These are phyloP conservation scores for Fusarium sp. DNA, from an alignment of 2,329 filamentous ascomycete species.

Conservation along the genomic window DNA sequence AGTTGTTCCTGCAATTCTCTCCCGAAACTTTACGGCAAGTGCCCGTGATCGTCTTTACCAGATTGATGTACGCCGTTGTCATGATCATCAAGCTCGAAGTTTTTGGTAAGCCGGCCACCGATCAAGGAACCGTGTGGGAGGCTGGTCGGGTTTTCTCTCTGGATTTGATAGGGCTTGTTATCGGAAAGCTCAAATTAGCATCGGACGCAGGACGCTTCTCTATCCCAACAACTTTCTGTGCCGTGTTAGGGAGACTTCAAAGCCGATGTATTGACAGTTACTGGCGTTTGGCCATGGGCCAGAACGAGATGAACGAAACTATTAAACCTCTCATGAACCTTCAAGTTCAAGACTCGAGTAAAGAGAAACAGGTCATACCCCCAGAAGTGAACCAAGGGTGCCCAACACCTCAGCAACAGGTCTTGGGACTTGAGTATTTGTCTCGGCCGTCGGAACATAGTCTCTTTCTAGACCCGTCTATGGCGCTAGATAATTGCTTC, in stretches of 20 bases:
- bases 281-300: not conserved
- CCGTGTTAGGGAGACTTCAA: not conserved
- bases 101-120: fast-evolving
- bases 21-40: not conserved
- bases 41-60: not conserved
- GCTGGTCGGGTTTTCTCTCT: not conserved
- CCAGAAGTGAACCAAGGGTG: fast-evolving
- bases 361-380: no score
- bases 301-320: not conserved
- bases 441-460: no score
- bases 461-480: not conserved
- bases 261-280: not conserved
- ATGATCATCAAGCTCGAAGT: not conserved
- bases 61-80: not conserved
- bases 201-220: not conserved
- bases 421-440: not conserved
- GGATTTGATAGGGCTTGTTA: not conserved
- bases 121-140: fast-evolving
- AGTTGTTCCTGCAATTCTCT: fast-evolving
- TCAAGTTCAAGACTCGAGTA: no score
- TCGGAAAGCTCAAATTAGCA: not conserved
- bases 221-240: not conserved
- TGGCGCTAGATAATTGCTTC: not conserved
- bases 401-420: fast-evolving
- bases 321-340: not conserved